Base-by-base conservation (phyloP, 257 asterid species). In the Capsicum pubescens region DNA sequence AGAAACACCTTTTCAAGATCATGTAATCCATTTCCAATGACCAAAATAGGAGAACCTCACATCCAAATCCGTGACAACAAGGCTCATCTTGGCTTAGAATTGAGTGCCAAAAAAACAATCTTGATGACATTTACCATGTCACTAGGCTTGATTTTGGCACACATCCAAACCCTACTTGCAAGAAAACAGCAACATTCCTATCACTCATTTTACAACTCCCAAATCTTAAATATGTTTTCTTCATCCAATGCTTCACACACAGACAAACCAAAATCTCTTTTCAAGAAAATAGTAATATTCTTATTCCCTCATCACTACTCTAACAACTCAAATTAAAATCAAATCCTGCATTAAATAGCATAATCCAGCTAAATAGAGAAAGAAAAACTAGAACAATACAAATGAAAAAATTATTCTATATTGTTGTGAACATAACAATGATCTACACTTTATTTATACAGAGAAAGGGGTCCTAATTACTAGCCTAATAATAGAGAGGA, bases 111-210 rank as follows among this genome's bases (percentile, higher is more conserved):
- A 80, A 82, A 4, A 80, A 68, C 10, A 68, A 35, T 32, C 17
- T 66, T 67, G 48, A 66, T 4, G 16, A 50, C 63, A 7, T 26
- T 9, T 76, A 12, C 83, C 98, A 92, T 69, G 98, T 95, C 26
- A 86, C 88, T 5, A 88, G 98, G 86, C 97, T 95, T 48, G 96
- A 95, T 86, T 86, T 95, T 63, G 98, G 98, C 52, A 87, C 88
- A 82, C 78, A 90, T 1, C 98, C 98, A 5, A 91, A 95, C 64
- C 98, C 98, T n/a, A n/a, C 90, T 2, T 95, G 98, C 93, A 91
- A 89, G 81, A 84, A 77, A n/a, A 79, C 93, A n/a, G 93, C 97
- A 68, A 86, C 88, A 48, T 95, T 95, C 82, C 98, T 98, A 83
- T 52, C 92, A 16, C 87, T 90, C 44, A 92, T 95, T 83, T 93